These are phyloP conservation scores for Pterocarpus macrocarpus DNA, from an alignment of 306 rosid genomes.

Conservation along the genomic window DNA sequence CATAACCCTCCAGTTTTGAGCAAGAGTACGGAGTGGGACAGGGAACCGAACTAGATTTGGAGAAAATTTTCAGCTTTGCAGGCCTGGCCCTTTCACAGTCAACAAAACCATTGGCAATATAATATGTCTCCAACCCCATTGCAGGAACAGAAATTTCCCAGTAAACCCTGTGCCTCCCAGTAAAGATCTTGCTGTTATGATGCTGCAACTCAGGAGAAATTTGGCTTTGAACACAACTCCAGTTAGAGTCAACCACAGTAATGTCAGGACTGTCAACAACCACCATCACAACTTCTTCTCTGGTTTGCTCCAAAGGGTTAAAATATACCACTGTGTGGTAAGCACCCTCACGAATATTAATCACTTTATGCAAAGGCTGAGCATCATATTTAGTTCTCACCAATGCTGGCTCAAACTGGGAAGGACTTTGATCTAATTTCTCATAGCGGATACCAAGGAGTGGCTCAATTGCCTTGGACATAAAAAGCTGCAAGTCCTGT, in stretches of 20 bases:
- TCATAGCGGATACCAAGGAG: slow-evolving; percentile 88
- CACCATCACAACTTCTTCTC: slow-evolving; percentile 89
- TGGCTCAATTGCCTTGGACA: slow-evolving; percentile 90
- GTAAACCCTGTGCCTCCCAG: slow-evolving; percentile 87
- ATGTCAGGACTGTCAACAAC: slow-evolving; percentile 80
- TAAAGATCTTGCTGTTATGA: slow-evolving; percentile 72
- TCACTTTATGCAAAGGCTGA: slow-evolving; percentile 83
- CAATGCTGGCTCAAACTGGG: slow-evolving; percentile 82
- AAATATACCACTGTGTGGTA: slow-evolving; percentile 72
- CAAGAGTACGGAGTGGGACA: slow-evolving; percentile 88
- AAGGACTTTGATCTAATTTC: slow-evolving; percentile 75
- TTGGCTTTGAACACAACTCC: slow-evolving; percentile 87
- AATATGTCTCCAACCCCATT: slow-evolving; percentile 85
- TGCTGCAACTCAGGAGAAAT: slow-evolving; percentile 86
- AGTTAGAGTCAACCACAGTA: slow-evolving; percentile 78
- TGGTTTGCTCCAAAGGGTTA: slow-evolving; percentile 88
- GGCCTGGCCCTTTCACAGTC: slow-evolving; percentile 84
- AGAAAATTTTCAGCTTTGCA: slow-evolving; percentile 70
- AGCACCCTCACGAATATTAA: slow-evolving; percentile 67
- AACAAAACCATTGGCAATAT: slow-evolving; percentile 68
- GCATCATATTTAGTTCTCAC: slow-evolving; percentile 90
- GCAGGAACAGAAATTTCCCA: slow-evolving; percentile 89
- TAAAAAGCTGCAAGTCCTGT: slow-evolving; percentile 90
- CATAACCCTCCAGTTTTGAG: slow-evolving; percentile 57
- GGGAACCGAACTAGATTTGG: slow-evolving; percentile 59